Evolutionary conservation across 139 green algal genomes (phyloP), one percentile per base, ranked within the genome.

Genomic region (Coelastrella sp.): DNA sequence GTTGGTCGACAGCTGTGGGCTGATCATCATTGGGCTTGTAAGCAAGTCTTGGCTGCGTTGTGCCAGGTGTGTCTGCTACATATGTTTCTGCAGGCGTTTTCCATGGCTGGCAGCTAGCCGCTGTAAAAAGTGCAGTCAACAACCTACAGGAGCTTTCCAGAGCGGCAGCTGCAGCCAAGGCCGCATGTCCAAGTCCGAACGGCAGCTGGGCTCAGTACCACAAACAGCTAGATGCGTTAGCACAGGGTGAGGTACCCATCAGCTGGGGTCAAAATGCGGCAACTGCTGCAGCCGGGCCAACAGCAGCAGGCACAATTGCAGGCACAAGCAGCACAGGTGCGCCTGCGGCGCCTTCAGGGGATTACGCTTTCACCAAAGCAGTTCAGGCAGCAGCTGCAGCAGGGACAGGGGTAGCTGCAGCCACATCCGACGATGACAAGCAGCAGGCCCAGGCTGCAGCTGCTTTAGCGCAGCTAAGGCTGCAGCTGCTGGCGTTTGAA

Each of bases 101-200:
- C 58, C 32, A 76, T 79, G 90, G 65, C 59, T 89, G 60, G 86
- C 71, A 76, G 59, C 64, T 22, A 1, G 71, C 68, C 14, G 65
- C 85, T 23, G 56, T 85, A 14, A 80, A 78, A 57, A 66, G 71
- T 23, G 68, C 56, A 3, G 11, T 66, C 6, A 17, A 78, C 65
- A 89, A 73, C 10, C 77, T 91, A 19, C 22, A 66, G 20, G 47
- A 87, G 54, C 75, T 95, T 11, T 78, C 73, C 65, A n/a, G 77
- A 16, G 66, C 86, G 74, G 79, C 71, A 68, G 66, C 14, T 59
- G 86, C 90, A 59, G 83, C 76, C 3, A 76, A 56, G 80, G 90
- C 56, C 14, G 4, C 66, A 17, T 57, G 23, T 4, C 83, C 83
- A 20, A 54, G 3, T 19, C 47, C 47, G 57, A 84, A 60, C 60